A percentile compares a stretch with the other conserved stretches of the same genome.
Evolutionary conservation across 2,329 filamentous ascomycete species (phyloP).

Genomic region (Plectosphaerella cucumerina): DNA sequence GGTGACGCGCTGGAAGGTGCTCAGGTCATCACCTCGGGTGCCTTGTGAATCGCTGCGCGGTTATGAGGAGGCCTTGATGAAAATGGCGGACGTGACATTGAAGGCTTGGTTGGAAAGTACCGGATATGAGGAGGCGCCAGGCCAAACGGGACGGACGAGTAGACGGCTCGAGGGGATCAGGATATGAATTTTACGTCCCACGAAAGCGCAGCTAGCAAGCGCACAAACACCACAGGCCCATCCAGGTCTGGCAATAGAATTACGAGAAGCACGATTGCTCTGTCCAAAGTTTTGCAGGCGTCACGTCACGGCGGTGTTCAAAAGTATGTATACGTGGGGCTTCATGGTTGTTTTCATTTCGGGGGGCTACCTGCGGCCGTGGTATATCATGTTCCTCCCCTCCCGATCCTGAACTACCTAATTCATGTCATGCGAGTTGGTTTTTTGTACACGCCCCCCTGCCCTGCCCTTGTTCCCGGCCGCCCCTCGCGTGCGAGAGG

Average conservation of each 20-base stretch:
- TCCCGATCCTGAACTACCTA: neutral
- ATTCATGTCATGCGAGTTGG: conserved; percentile 6
- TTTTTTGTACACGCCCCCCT: conserved; percentile 5
- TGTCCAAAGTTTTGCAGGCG: no score
- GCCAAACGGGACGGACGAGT: neutral
- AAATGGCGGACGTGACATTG: neutral
- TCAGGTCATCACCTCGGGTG: conserved; percentile 41
- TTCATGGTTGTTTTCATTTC: no score
- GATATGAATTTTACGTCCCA: neutral
- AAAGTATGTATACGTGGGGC: no score
- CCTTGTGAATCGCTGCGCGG: conserved; percentile 1
- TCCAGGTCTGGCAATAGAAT: no score
- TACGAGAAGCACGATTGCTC: no score
- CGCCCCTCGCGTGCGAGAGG: no score
- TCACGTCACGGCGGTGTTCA: no score
- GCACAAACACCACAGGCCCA: no score
- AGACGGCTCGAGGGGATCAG: neutral
- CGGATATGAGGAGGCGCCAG: no score
- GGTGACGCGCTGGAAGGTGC: conserved; percentile 65
- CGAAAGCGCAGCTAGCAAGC: no score
- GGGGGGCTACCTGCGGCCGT: no score
- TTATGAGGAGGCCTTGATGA: neutral
- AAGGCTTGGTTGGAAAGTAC: neutral
- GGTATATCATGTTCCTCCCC: neutral
- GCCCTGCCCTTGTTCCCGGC: no score